Percentiles rank a stretch among this genome's conserved stretches.
These are phyloP conservation scores for Wickerhamiella kurtzmanii DNA, from an alignment of 805 yeast species.

Conservation along the genomic window DNA sequence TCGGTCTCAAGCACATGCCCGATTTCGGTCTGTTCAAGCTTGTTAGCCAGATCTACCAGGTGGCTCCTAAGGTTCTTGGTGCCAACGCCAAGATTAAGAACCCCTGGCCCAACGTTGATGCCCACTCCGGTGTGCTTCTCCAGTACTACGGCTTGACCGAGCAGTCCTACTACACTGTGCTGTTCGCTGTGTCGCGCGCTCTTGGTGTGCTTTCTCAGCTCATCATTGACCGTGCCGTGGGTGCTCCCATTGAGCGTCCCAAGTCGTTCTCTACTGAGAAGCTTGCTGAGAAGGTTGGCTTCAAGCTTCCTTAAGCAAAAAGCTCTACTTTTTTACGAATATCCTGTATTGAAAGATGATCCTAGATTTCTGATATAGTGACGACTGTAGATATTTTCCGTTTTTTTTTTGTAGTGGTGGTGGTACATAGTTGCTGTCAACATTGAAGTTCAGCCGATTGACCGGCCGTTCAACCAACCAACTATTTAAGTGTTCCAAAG, in stretches of 20 bases:
- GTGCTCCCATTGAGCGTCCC: constrained; percentile 78
- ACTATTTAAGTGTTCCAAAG: too few relatives aligned
- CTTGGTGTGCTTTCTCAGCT: constrained; percentile 77
- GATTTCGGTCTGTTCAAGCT: constrained; percentile 67
- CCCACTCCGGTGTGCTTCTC: constrained; percentile 73
- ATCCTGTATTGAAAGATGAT: too few relatives aligned
- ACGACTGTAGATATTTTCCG: neutral
- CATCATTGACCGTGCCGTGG: constrained; percentile 72
- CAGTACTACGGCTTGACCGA: constrained; percentile 78
- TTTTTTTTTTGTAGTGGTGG: neutral
- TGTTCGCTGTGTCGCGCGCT: constrained; percentile 79
- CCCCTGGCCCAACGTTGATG: constrained; percentile 89
- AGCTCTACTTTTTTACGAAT: neutral
- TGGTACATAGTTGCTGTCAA: too few relatives aligned
- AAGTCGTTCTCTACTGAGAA: constrained; percentile 89
- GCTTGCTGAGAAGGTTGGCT: constrained; percentile 45
- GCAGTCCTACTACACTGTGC: constrained; percentile 70
- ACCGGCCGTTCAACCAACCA: too few relatives aligned
- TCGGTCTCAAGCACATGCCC: constrained; percentile 60
- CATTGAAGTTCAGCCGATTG: too few relatives aligned
- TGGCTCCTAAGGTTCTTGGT: constrained; percentile 68
- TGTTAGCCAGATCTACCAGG: constrained; percentile 64
- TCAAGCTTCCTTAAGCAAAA: constrained; percentile 17
- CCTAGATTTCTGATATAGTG: neutral
- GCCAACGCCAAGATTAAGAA: constrained; percentile 83